Evolutionary conservation across 331 rosid genomes (phyloP), one percentile per base, ranked within the genome.

Genomic region (Quercus tomentella): DNA sequence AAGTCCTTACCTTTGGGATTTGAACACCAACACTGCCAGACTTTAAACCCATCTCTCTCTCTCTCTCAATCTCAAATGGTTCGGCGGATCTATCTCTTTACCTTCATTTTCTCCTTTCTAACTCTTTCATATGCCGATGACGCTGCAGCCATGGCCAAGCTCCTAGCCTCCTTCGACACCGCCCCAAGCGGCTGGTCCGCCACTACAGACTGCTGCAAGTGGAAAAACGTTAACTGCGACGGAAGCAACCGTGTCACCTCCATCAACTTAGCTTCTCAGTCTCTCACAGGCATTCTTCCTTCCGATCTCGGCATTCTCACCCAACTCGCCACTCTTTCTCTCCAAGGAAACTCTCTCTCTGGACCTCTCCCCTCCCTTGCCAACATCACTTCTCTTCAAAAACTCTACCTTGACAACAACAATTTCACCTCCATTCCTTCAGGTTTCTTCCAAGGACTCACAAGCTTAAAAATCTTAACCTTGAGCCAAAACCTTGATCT

Each of bases 321-420:
- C 2, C 81, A 81, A 28, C 94, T 94, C 81, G 61, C 86, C 25
- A 1, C 83, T 0, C 87, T 94, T 20, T 63, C 84, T 0, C 89
- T 94, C 31, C 92, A 87, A 45, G 56, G 73, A 20, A 94, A 94
- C 80, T 1, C 83, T 12, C 80, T 94, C 61, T 33, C 79, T 4
- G 97, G 97, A 0, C 17, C 91, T 0, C n/a, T 94, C 4, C 97
- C 98, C 7, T 74, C 94, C 5, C 75, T 94, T 14, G 84, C 97
- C 20, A 84, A 86, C 52, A 92, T 94, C 75, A 43, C 97, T 2
- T 15, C 9, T 2, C 98, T 94, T 66, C 76, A 80, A 58, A 5
- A 65, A 17, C 80, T 75, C 1, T 80, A 14, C 66, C 82, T 94
- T 9, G 89, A 82, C 79, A 20, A 5, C 43, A 94, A 94, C 74